Conservation (phyloP, 169 alveolate species). For the Eimeria necatrix region DNA sequence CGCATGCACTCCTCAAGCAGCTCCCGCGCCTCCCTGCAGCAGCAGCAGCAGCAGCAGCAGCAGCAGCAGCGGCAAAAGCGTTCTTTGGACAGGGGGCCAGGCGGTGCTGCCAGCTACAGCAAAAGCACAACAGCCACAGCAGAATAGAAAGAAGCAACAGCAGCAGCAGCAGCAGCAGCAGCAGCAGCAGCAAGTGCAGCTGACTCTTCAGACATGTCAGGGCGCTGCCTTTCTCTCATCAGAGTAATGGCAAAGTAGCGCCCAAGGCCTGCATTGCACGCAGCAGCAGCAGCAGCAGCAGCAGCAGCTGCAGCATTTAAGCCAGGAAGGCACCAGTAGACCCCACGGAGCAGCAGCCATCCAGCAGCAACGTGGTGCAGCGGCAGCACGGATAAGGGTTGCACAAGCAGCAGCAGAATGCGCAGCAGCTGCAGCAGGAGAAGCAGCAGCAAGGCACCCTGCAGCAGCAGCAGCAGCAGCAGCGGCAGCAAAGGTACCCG, state of each 20-base stretch:
- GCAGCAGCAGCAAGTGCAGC: constrained; percentile 56
- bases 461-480: constrained; percentile 35
- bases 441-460: constrained; percentile 3
- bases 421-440: background rate
- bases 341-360: background rate
- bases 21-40: constrained; percentile 49
- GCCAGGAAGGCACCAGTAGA: background rate
- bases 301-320: constrained; percentile 20
- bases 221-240: constrained; percentile 62
- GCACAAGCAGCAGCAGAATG: background rate
- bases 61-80: constrained; percentile 53
- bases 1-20: constrained; percentile 75
- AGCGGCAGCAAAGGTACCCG: constrained; percentile 26
- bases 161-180: constrained; percentile 22
- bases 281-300: constrained; percentile 35
- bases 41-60: constrained; percentile 43
- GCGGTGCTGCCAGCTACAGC: constrained; percentile 25
- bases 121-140: background rate
- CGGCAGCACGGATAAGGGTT: background rate
- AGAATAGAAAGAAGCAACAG: background rate
- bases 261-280: constrained; percentile 32
- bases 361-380: background rate
- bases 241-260: constrained; percentile 70
- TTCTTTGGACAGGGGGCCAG: constrained; percentile 49
- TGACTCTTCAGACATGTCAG: constrained; percentile 63